These are phyloP conservation scores for Cornus controversa DNA, from an alignment of 148 eudicot species.

Conservation along the genomic window DNA sequence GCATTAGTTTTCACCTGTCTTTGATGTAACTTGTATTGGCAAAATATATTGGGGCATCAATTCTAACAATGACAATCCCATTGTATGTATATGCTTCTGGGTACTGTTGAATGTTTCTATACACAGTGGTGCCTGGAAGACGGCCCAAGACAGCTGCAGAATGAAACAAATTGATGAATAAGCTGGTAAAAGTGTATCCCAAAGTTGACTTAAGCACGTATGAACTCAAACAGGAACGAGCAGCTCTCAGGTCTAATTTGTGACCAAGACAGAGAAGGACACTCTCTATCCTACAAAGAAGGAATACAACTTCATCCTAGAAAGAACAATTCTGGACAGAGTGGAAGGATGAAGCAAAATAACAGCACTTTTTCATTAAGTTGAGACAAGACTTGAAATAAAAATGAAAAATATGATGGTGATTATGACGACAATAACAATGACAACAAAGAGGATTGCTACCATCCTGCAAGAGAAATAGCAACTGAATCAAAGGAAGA, in stretches of 20 bases:
- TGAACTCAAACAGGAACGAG: background rate
- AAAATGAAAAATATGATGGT: background rate
- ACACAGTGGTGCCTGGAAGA: constrained; percentile 94
- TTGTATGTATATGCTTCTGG: constrained; percentile 92
- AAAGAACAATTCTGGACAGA: background rate
- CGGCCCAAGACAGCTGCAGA: constrained; percentile 92
- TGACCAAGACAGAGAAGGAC: background rate
- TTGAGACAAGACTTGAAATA: background rate
- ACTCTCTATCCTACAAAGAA: background rate
- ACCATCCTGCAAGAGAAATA: background rate
- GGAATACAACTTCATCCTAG: background rate
- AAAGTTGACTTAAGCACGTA: background rate
- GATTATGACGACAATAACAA: background rate
- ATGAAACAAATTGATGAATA: constrained; percentile 17
- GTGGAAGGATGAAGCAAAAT: background rate
- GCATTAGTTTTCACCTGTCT: constrained; percentile 57
- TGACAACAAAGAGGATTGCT: background rate
- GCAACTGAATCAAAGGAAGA: background rate
- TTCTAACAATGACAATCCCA: constrained; percentile 89
- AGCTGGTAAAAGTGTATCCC: background rate
- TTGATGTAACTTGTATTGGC: constrained; percentile 94
- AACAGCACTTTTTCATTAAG: background rate
- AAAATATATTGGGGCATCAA: constrained; percentile 98
- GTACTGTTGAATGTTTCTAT: constrained; percentile 85
- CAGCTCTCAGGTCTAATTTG: background rate